phyloP scores from a whole-genome alignment of 2,329 filamentous ascomycete genomes.

The Beauveria varroae region DNA sequence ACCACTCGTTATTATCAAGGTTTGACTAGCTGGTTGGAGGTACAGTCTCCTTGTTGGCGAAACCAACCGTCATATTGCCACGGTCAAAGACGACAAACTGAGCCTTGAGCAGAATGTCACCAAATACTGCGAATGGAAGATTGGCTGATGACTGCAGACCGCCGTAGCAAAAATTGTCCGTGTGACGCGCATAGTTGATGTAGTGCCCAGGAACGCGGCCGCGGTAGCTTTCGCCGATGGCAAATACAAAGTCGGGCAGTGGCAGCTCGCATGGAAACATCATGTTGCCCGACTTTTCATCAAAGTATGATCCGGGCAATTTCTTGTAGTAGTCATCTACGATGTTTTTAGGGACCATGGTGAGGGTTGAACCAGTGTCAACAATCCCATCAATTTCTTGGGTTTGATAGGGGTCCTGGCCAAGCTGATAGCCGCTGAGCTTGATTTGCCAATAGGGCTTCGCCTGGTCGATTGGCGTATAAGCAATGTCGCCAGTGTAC shows the following conservation, averaged over 20 bases:
- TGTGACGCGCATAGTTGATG: constrained; percentile 28
- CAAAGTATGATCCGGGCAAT: constrained; percentile 42
- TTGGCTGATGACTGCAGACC: constrained; percentile 30
- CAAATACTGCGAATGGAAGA: constrained; percentile 31
- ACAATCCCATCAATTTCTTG: constrained; percentile 47
- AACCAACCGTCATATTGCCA: constrained; percentile 24
- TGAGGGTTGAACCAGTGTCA: constrained; percentile 64
- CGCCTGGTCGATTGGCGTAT: constrained; percentile 40
- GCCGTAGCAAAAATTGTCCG: constrained; percentile 25
- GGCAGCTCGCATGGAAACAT: constrained; percentile 46
- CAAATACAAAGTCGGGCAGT: constrained; percentile 37
- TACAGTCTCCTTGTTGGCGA: constrained; percentile 29
- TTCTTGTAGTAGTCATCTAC: constrained; percentile 52
- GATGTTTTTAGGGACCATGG: constrained; percentile 48
- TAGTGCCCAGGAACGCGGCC: constrained; percentile 29
- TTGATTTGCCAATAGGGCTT: constrained; percentile 58
- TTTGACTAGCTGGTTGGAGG: background rate
- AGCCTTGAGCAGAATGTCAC: constrained; percentile 36
- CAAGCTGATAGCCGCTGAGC: constrained; percentile 48
- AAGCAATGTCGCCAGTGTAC: constrained; percentile 51
- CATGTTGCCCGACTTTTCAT: constrained; percentile 43
- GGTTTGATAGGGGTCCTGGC: constrained; percentile 19
- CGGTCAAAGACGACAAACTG: constrained; percentile 37
- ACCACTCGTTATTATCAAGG: too few relatives aligned
- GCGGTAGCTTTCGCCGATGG: constrained; percentile 23